Percentiles rank a stretch among this genome's conserved stretches.
These are phyloP conservation scores for Trichoderma simmonsii DNA, from an alignment of 2,329 filamentous ascomycete species.

Conservation along the genomic window DNA sequence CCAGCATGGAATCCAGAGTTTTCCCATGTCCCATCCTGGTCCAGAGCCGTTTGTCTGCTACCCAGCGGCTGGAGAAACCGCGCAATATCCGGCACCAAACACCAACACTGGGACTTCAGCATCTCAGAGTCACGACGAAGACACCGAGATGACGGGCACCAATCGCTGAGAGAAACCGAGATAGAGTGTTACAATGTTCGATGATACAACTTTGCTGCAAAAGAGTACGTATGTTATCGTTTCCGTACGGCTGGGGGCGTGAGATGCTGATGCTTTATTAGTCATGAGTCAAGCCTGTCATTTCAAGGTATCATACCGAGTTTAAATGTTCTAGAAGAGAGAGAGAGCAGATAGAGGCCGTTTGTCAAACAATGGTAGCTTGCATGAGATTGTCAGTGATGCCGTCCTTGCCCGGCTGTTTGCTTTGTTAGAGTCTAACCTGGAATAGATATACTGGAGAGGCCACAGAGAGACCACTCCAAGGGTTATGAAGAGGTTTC, in stretches of 20 bases:
- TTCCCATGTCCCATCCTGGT: not conserved
- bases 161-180: not conserved
- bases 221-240: not conserved
- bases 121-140: not conserved
- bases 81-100: not conserved
- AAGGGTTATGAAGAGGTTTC: not conserved
- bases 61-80: not conserved
- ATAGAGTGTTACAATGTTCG: not conserved
- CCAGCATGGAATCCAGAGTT: not conserved
- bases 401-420: not conserved
- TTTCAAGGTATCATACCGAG: not conserved
- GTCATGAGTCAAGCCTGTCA: not conserved
- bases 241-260: not conserved
- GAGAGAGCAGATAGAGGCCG: not conserved
- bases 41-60: not conserved
- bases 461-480: not conserved
- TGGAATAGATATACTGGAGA: not conserved
- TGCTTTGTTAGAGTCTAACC: not conserved
- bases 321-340: not conserved
- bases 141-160: not conserved
- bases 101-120: not conserved
- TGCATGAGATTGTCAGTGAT: not conserved
- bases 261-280: not conserved
- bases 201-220: not conserved
- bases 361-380: not conserved